These are phyloP conservation scores for Colletotrichum coccodes DNA, from an alignment of 2,329 filamentous ascomycete species.

Conservation along the genomic window DNA sequence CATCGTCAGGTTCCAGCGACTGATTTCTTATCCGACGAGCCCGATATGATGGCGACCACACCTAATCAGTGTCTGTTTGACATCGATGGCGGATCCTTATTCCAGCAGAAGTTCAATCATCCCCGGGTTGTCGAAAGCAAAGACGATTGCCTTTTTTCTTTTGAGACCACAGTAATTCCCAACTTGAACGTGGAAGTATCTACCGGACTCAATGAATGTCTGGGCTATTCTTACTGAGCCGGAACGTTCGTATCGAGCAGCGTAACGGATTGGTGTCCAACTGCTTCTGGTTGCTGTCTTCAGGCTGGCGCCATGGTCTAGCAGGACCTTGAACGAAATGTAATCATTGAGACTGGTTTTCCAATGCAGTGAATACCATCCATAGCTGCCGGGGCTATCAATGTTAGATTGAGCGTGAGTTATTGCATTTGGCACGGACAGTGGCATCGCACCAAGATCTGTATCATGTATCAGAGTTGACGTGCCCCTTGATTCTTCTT, in stretches of 20 bases:
- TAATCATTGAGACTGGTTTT: slow-evolving; percentile 6
- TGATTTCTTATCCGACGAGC: slow-evolving; percentile 3
- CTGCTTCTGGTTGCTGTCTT: not conserved
- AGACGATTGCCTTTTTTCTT: slow-evolving; percentile 11
- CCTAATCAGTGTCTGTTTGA: not conserved
- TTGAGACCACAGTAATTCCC: not conserved
- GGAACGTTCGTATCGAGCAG: not conserved
- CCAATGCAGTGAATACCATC: slow-evolving; percentile 14
- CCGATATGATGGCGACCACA: slow-evolving; percentile 2
- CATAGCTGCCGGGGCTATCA: not conserved
- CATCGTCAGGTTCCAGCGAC: not conserved
- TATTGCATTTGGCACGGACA: slow-evolving; percentile 5
- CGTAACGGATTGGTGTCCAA: slow-evolving; percentile 15
- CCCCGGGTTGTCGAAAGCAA: slow-evolving; percentile 11
- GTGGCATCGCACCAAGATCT: not conserved
- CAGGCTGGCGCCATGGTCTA: not conserved
- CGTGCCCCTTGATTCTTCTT: not conserved
- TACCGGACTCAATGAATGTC: not conserved
- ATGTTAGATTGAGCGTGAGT: not conserved
- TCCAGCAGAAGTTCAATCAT: slow-evolving; percentile 5
- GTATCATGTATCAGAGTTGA: slow-evolving; percentile 16
- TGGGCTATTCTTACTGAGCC: slow-evolving; percentile 1
- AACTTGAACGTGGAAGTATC: not conserved
- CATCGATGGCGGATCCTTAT: not conserved
- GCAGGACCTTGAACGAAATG: not conserved